phyloP scores from a whole-genome alignment of 73 alveolate genomes.

The Stentor coeruleus region DNA sequence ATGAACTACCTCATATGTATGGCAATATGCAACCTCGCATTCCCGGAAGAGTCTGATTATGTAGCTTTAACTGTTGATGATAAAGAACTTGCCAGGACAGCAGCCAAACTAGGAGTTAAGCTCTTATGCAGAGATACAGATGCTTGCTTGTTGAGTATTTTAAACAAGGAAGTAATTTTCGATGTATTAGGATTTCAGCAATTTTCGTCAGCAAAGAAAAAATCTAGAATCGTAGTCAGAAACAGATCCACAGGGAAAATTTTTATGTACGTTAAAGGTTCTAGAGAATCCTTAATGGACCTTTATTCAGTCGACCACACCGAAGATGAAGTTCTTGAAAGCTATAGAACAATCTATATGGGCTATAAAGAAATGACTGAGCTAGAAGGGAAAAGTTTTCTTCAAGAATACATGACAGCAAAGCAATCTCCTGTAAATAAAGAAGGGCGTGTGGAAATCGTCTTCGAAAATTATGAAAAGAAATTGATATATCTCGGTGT shows the following conservation, averaged over 20 bases:
- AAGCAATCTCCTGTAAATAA: neutral
- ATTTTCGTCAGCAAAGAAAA: neutral
- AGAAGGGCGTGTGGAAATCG: neutral
- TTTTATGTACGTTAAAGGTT: neutral
- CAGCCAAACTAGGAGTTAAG: neutral
- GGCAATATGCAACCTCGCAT: conserved; percentile 1
- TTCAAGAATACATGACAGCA: neutral
- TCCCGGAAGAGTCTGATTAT: neutral
- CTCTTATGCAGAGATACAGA: no score
- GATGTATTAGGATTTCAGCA: neutral
- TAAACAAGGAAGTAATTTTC: neutral
- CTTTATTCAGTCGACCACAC: neutral
- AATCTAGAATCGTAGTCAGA: neutral
- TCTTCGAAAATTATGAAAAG: neutral
- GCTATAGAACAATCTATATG: neutral
- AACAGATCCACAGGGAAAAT: neutral
- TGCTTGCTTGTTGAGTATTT: no score
- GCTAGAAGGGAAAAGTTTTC: neutral
- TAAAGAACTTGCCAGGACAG: neutral
- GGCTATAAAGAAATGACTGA: neutral
- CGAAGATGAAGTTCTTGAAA: neutral
- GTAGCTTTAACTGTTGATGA: neutral
- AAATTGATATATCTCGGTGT: neutral
- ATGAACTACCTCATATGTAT: no score
- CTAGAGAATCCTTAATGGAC: neutral